phyloP scores from a whole-genome alignment of 345 rosid genomes.

The Iberis pinnata region DNA sequence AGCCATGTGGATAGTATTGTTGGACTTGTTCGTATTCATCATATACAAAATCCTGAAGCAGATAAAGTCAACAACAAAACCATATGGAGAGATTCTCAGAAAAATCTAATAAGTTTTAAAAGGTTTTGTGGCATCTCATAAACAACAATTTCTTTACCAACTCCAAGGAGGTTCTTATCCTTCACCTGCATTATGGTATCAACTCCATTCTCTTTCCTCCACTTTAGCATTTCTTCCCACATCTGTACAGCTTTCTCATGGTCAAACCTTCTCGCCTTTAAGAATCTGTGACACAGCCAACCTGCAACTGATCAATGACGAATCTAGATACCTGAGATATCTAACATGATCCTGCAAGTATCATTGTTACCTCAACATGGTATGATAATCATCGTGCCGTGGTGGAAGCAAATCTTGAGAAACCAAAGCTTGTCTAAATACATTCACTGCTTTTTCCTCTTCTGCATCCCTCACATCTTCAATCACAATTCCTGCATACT shows the following conservation, averaged over 20 bases:
- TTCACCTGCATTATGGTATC: conserved; percentile 78
- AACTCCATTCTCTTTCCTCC: conserved; percentile 73
- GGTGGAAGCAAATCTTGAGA: conserved; percentile 59
- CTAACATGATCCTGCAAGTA: background rate
- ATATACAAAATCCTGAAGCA: conserved; percentile 72
- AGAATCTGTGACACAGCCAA: conserved; percentile 45
- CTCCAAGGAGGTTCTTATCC: conserved; percentile 20
- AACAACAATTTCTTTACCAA: conserved; percentile 22
- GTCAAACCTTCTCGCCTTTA: conserved; percentile 86
- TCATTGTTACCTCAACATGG: conserved; percentile 59
- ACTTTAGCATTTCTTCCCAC: conserved; percentile 94
- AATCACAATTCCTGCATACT: conserved; percentile 37
- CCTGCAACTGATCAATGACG: background rate
- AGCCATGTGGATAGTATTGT: conserved; percentile 84
- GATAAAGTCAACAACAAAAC: conserved; percentile 7
- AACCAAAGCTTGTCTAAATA: conserved; percentile 57
- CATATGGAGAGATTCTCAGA: conserved; percentile 15
- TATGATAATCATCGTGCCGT: conserved; percentile 81
- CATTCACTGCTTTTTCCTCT: conserved; percentile 68
- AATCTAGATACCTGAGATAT: background rate
- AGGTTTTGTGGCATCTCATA: background rate
- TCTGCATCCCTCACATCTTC: conserved; percentile 75
- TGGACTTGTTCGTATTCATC: conserved; percentile 76
- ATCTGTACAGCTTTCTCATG: conserved; percentile 65
- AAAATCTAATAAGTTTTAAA: background rate